Conservation (phyloP, 129 eudicot species). For the Chrysanthemum lavandulifolium region DNA sequence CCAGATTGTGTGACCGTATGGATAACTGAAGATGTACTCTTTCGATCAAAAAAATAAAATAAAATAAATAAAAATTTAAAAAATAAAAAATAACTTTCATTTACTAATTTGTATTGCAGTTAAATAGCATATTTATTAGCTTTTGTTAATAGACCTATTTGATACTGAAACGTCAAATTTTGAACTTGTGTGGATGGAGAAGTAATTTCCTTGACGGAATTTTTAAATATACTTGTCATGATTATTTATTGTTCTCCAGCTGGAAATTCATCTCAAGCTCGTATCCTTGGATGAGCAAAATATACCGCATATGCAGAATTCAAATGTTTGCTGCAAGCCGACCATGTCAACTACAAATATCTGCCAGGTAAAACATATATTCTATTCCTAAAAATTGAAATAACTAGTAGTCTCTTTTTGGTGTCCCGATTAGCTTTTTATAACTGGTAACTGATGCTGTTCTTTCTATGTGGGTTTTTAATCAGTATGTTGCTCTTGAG, state of each 20-base stretch:
- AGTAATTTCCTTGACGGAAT: constrained; percentile 4
- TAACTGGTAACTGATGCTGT: constrained; percentile 9
- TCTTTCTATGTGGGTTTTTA: constrained; percentile 13
- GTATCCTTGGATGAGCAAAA: constrained; percentile 53
- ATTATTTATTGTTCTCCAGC: constrained; percentile 38
- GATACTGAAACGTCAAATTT: constrained; percentile 1
- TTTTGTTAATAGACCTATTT: background rate
- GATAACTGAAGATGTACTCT: no score
- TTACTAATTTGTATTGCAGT: no score
- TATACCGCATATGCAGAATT: constrained; percentile 44
- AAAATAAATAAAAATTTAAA: no score
- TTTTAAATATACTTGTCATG: background rate
- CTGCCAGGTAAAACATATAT: constrained; percentile 44
- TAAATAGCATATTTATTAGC: no score
- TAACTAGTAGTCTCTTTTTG: background rate
- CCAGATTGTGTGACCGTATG: no score
- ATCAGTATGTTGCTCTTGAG: constrained; percentile 60
- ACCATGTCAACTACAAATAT: constrained; percentile 37
- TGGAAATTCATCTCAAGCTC: constrained; percentile 47
- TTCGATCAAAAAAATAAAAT: no score
- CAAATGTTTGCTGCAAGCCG: constrained; percentile 55
- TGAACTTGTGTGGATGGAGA: constrained; percentile 3
- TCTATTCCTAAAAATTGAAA: background rate
- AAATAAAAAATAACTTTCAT: no score
- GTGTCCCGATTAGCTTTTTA: background rate